These are phyloP conservation scores for Boletus vinaceobasis DNA, from an alignment of 768 basidiomycete species.

Conservation along the genomic window DNA sequence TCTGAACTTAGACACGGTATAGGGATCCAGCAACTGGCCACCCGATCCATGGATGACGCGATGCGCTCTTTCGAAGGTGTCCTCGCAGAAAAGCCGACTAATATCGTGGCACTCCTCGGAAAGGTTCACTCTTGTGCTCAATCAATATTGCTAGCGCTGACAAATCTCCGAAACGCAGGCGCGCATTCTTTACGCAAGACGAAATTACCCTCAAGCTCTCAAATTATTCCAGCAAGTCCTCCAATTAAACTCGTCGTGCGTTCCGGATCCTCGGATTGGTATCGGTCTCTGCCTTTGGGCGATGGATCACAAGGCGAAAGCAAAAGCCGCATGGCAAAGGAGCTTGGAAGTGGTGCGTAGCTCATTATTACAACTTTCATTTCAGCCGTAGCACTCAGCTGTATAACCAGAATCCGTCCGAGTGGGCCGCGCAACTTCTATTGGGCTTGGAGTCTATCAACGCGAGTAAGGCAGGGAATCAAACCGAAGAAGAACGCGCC, in stretches of 20 bases:
- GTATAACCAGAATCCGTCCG: slow-evolving; percentile 59
- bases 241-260: slow-evolving; percentile 68
- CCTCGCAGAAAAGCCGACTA: slow-evolving; percentile 73
- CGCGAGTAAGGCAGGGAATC: slow-evolving; percentile 68
- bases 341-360: slow-evolving; percentile 76
- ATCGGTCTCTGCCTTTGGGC: slow-evolving; percentile 94
- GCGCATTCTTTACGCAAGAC: slow-evolving; percentile 76
- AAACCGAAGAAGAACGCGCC: slow-evolving; percentile 59
- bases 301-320: slow-evolving; percentile 77
- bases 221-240: slow-evolving; percentile 85
- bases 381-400: neutral
- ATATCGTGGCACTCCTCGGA: slow-evolving; percentile 83
- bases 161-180: slow-evolving; percentile 45
- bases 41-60: slow-evolving; percentile 78
- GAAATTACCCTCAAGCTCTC: slow-evolving; percentile 75
- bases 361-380: neutral
- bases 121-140: slow-evolving; percentile 48
- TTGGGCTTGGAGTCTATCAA: slow-evolving; percentile 88
- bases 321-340: slow-evolving; percentile 87
- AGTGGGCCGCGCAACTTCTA: slow-evolving; percentile 77
- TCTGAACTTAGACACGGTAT: neutral
- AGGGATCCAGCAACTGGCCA: slow-evolving; percentile 84
- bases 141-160: neutral
- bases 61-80: slow-evolving; percentile 78
- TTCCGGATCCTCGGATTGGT: slow-evolving; percentile 92